Percentiles rank a stretch among this genome's conserved stretches.
Evolutionary conservation across 495 filamentous ascomycete species (phyloP).

Genomic region (Penicillium canariense): DNA sequence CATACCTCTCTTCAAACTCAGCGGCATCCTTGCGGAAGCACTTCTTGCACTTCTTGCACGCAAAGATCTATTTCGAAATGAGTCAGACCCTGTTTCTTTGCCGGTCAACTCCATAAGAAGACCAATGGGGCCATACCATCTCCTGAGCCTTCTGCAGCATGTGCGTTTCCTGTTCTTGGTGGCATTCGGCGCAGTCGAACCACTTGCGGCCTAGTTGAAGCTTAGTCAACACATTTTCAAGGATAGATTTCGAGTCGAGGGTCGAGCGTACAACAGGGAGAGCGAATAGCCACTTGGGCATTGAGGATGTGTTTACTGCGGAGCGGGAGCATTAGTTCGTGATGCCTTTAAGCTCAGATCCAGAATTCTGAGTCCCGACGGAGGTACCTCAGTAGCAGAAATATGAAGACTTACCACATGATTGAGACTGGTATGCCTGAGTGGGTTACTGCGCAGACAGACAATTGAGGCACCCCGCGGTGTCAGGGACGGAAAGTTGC

Average conservation of each 20-base stretch:
- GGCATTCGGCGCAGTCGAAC: slow-evolving; percentile 98
- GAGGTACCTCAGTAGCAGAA: slow-evolving; percentile 5
- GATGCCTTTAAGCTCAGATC: neutral
- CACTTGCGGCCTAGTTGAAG: slow-evolving; percentile 73
- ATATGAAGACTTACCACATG: slow-evolving; percentile 33
- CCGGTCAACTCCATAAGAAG: neutral
- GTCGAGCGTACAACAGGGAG: slow-evolving; percentile 75
- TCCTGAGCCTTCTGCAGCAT: slow-evolving; percentile 71
- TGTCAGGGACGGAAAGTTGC: slow-evolving; percentile 15
- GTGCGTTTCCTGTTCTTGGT: slow-evolving; percentile 77
- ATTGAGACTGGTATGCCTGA: neutral
- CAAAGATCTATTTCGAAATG: slow-evolving; percentile 55
- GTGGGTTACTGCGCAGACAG: neutral
- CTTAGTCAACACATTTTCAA: slow-evolving; percentile 4
- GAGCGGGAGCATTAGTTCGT: slow-evolving; percentile 9
- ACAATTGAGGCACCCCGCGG: slow-evolving; percentile 5
- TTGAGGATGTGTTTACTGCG: slow-evolving; percentile 93
- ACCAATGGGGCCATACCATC: slow-evolving; percentile 55
- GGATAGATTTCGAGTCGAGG: neutral
- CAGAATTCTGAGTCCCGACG: neutral
- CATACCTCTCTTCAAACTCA: slow-evolving; percentile 84
- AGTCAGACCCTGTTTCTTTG: neutral
- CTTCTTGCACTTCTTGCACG: slow-evolving; percentile 98
- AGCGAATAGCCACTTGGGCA: slow-evolving; percentile 93
- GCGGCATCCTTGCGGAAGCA: slow-evolving; percentile 89